phyloP scores from a whole-genome alignment of 108 stramenopile genomes.

The Parietichytrium sp. region DNA sequence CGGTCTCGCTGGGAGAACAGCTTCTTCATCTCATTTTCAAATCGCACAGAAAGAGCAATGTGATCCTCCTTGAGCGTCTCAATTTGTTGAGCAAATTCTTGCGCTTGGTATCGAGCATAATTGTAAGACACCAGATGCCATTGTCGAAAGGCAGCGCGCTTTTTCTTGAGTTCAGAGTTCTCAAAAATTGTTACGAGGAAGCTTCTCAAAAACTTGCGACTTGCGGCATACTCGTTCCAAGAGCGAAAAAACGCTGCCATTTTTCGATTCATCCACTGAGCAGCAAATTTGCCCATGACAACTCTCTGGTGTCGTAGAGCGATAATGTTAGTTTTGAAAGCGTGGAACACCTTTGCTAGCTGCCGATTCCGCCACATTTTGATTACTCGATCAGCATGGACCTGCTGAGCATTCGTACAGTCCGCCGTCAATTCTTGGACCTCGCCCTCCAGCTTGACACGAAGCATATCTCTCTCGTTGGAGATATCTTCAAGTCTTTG shows the following conservation, averaged over 20 bases:
- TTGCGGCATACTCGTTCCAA: neutral
- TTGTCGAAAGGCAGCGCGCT: neutral
- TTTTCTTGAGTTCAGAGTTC: neutral
- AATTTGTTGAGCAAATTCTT: neutral
- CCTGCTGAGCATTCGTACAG: neutral
- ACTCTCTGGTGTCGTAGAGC: neutral
- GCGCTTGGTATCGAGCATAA: neutral
- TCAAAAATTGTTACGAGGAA: neutral
- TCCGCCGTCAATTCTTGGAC: neutral
- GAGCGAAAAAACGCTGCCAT: neutral
- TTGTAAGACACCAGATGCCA: neutral
- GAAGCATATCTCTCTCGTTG: too few relatives aligned
- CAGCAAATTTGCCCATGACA: neutral
- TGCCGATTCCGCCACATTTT: conserved; percentile 7
- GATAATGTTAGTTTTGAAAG: neutral
- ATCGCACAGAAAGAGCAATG: neutral
- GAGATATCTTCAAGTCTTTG: too few relatives aligned
- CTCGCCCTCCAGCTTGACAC: too few relatives aligned
- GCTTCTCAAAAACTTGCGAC: neutral
- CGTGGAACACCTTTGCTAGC: conserved; percentile 1
- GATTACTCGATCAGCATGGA: neutral
- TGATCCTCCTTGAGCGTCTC: neutral
- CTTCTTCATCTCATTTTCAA: neutral
- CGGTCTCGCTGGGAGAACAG: too few relatives aligned
- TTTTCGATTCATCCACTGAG: neutral